These are phyloP conservation scores for Chaetomium sp. DNA, from an alignment of 2,329 filamentous ascomycete species.

Conservation along the genomic window DNA sequence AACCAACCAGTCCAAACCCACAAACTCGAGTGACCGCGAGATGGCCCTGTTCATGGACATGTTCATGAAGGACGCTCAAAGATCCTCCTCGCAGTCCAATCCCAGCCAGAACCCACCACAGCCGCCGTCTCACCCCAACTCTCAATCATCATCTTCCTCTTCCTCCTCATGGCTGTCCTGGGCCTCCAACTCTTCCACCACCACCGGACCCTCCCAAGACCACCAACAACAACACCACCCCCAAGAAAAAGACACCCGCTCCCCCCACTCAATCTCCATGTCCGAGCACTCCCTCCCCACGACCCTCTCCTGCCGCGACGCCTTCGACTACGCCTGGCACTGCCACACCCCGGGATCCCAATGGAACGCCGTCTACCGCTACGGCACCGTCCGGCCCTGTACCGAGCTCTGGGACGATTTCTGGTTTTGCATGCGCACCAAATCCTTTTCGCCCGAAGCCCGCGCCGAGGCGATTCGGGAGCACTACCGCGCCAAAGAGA, in stretches of 20 bases:
- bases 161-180: slow-evolving; percentile 10
- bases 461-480: slow-evolving; percentile 57
- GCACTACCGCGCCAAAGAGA: slow-evolving; percentile 61
- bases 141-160: slow-evolving; percentile 9
- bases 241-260: slow-evolving; percentile 11
- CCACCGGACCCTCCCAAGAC: slow-evolving; percentile 1
- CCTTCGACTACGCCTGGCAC: slow-evolving; percentile 91
- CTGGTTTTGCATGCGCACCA: slow-evolving; percentile 93
- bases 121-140: slow-evolving; percentile 6
- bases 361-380: slow-evolving; percentile 85
- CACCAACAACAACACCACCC: not conserved
- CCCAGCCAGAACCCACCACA: slow-evolving; percentile 22
- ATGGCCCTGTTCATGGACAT: slow-evolving; percentile 49
- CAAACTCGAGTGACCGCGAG: slow-evolving; percentile 39
- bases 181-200: not conserved
- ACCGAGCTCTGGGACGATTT: slow-evolving; percentile 86
- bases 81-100: slow-evolving; percentile 16
- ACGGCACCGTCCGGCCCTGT: slow-evolving; percentile 71
- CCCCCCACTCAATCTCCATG: slow-evolving; percentile 43
- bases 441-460: slow-evolving; percentile 52
- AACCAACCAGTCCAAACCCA: too few relatives aligned
- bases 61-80: slow-evolving; percentile 31
- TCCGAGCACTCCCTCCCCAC: slow-evolving; percentile 65
- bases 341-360: slow-evolving; percentile 89
- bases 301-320: slow-evolving; percentile 79